Evolutionary conservation across 768 basidiomycete genomes (phyloP).

Genomic region (Clathrus columnatus): DNA sequence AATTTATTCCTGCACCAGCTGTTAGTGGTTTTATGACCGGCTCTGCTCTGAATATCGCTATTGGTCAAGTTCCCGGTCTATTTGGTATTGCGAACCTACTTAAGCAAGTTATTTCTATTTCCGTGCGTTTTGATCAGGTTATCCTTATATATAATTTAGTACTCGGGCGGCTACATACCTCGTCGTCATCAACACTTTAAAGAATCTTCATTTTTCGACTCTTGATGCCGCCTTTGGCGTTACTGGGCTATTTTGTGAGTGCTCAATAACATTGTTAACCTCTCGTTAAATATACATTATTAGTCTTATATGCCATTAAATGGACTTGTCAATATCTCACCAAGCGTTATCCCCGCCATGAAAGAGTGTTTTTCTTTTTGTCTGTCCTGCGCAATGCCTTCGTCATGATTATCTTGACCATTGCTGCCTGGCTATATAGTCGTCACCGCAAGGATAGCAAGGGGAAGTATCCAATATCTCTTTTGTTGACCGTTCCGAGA

Average conservation of each 20-base stretch:
- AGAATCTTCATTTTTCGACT: constrained; percentile 59
- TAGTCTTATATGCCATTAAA: constrained; percentile 59
- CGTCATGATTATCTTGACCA: constrained; percentile 78
- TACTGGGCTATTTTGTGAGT: constrained; percentile 45
- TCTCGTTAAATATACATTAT: constrained; percentile 13
- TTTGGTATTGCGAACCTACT: constrained; percentile 77
- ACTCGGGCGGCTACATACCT: constrained; percentile 78
- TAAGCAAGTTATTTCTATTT: constrained; percentile 40
- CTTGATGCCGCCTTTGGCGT: constrained; percentile 91
- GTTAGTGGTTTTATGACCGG: constrained; percentile 95
- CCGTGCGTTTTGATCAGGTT: neutral
- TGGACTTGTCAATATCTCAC: constrained; percentile 40
- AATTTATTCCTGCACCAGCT: constrained; percentile 84
- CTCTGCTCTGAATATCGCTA: constrained; percentile 87
- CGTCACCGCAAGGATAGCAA: constrained; percentile 46
- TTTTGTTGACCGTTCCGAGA: constrained; percentile 74
- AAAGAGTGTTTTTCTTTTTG: constrained; percentile 68
- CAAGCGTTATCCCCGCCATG: constrained; percentile 54
- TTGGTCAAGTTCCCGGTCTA: constrained; percentile 81
- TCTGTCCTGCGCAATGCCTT: constrained; percentile 76
- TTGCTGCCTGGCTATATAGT: constrained; percentile 82
- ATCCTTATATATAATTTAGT: constrained; percentile 28
- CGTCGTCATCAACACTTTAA: constrained; percentile 91
- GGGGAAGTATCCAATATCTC: constrained; percentile 76
- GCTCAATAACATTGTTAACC: neutral